A percentile compares a stretch with the other conserved stretches of the same genome.
phyloP scores from a whole-genome alignment of 2,329 filamentous ascomycete genomes.

The Cadophora sp. region DNA sequence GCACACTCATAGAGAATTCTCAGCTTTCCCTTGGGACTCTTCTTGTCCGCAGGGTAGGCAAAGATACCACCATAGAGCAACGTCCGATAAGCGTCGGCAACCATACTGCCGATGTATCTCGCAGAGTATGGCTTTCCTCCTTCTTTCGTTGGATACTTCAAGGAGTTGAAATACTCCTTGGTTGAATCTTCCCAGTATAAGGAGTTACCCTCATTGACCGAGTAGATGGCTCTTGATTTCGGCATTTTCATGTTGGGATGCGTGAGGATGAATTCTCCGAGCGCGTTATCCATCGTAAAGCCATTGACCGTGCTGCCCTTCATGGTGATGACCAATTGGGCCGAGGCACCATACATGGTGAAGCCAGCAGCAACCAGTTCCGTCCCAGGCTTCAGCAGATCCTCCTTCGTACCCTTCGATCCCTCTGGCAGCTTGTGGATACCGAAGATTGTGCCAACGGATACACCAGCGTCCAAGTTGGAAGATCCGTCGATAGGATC shows the following conservation, averaged over 20 bases:
- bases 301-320: constrained; percentile 90
- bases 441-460: constrained; percentile 96
- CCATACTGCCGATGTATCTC: constrained; percentile 97
- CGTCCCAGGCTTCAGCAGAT: constrained; percentile 87
- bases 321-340: constrained; percentile 98
- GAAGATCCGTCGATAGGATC: constrained; percentile 98
- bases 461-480: constrained; percentile 97
- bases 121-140: constrained; percentile 90
- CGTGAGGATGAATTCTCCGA: constrained; percentile 98
- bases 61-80: constrained; percentile 96
- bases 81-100: constrained; percentile 96
- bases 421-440: constrained; percentile 88
- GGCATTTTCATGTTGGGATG: constrained; percentile 95
- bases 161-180: constrained; percentile 84
- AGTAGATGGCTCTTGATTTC: constrained; percentile 84
- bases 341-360: constrained; percentile 99
- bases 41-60: constrained; percentile 96
- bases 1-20: constrained; percentile 98
- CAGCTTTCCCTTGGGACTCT: constrained; percentile 98
- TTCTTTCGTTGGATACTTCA: constrained; percentile 77
- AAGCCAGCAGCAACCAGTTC: constrained; percentile 96
- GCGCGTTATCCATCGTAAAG: constrained; percentile 94
- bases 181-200: constrained; percentile 93
- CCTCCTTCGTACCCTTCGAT: constrained; percentile 77
- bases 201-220: constrained; percentile 97